These are phyloP conservation scores for Apiospora kogelbergensis DNA, from an alignment of 2,329 filamentous ascomycete genomes.

Conservation along the genomic window DNA sequence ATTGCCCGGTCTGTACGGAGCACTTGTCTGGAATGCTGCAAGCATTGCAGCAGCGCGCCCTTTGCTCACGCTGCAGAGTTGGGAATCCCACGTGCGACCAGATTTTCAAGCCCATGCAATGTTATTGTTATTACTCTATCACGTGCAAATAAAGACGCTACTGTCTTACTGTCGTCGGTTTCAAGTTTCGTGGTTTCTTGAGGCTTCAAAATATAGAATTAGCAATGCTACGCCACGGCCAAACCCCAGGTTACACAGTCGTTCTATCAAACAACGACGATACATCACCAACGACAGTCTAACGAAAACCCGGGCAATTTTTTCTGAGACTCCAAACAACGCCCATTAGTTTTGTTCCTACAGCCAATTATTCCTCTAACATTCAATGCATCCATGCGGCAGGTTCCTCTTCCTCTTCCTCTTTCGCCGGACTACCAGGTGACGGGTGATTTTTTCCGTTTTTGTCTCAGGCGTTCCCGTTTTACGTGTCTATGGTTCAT, in stretches of 20 bases:
- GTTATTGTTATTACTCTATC: neutral
- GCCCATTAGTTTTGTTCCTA: conserved; percentile 10
- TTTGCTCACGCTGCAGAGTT: neutral
- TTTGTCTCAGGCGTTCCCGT: conserved; percentile 20
- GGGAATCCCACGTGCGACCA: neutral
- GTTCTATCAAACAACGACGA: neutral
- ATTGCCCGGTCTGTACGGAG: neutral
- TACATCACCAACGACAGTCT: neutral
- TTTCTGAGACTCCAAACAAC: conserved; percentile 12
- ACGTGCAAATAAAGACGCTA: neutral
- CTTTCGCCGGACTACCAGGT: conserved; percentile 3
- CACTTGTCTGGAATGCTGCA: neutral
- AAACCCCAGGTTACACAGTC: neutral
- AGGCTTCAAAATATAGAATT: conserved; percentile 2
- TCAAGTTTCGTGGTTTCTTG: neutral
- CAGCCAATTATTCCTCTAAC: neutral
- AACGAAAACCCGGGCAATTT: neutral
- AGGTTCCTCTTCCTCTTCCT: neutral
- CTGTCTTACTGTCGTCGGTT: neutral
- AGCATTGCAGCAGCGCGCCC: neutral
- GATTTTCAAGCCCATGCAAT: too few relatives aligned
- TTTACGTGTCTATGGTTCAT: conserved; percentile 36
- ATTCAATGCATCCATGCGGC: neutral
- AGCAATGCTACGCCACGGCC: neutral
- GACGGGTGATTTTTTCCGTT: conserved; percentile 13